A percentile compares a stretch with the other conserved stretches of the same genome.
Conservation (phyloP, 1,139 yeast species). For the Kazachstania sp. region DNA sequence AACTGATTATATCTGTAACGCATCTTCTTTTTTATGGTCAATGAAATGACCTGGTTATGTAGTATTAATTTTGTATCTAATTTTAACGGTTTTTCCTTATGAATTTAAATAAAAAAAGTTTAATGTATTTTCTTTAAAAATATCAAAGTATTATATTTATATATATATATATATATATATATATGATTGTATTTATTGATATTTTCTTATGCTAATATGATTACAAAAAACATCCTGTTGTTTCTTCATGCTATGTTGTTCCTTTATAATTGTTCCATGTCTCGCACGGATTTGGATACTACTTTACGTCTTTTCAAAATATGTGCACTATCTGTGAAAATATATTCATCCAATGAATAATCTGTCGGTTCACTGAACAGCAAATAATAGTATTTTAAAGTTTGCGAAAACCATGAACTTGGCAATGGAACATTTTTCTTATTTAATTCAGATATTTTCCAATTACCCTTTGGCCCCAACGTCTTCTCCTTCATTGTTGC, state of each 20-base stretch:
- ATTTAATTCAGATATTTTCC: conserved; percentile 28
- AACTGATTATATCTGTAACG: too few species aligned
- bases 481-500: conserved; percentile 49
- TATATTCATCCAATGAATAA: conserved; percentile 59
- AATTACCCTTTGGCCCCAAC: conserved; percentile 36
- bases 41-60: too few species aligned
- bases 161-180: too few species aligned
- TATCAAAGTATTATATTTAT: too few species aligned
- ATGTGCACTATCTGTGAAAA: conserved; percentile 76
- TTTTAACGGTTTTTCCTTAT: too few species aligned
- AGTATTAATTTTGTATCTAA: too few species aligned
- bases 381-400: conserved; percentile 64
- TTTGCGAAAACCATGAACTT: conserved; percentile 68
- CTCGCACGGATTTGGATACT: not conserved
- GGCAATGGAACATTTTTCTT: conserved; percentile 41
- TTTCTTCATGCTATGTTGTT: not conserved
- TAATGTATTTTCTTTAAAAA: too few species aligned
- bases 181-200: not conserved
- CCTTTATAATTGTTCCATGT: not conserved
- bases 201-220: not conserved
- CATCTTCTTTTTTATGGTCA: too few species aligned
- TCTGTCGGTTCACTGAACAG: conserved; percentile 54
- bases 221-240: not conserved
- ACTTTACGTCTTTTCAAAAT: conserved; percentile 41
- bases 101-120: too few species aligned